Base-by-base conservation (phyloP, 2,329 filamentous ascomycete species). In the Rhinocladiella mackenziei region DNA sequence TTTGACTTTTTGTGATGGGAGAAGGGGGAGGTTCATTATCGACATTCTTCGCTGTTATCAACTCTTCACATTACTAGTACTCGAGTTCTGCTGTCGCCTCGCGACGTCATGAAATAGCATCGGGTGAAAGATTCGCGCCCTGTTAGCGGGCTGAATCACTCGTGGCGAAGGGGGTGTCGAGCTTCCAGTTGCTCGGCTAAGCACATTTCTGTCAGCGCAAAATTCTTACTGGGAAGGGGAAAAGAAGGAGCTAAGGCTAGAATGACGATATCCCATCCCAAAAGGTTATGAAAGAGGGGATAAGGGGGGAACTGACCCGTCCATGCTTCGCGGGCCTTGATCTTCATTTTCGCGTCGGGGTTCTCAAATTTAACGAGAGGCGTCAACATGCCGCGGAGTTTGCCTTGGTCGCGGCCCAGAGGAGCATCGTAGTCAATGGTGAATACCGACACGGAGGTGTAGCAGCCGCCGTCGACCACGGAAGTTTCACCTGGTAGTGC, bases 351-450 rank as follows among this genome's bases (percentile, higher is more conserved):
- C 5, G 18, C 17, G 13, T 22, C 23, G 4, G 36, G 30, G 14
- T 45, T 33, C 18, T 50, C 29, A 23, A 39, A 53, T 9, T 19
- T 28, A 14, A 53, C 50, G 5, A 47, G 20, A 14, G 50, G 46
- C 18, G 34, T 25, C 38, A 53, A 14, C 4, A 46, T 39, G 4
- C 17, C 28, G 26, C 50, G 39, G 11, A 55, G 18, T 10, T 15
- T 30, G 11, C 18, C 26, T 10, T 55, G 43, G 2, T 38, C 42
- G 4, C n/a, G 19, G 3, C 53, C 50, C 15, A 42, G 9, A 2
- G 73, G 74, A 4, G 73, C 72, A 53, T 69, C 66, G 48, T 74
- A 75, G 43, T 77, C 73, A 14, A 75, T 65, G 0, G 70, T 74
- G 45, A 75, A 77, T 0, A 74, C 60, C 1, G 62, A 68, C 2